Evolutionary conservation across 805 yeast genomes (phyloP), one percentile per base, ranked within the genome.

Genomic region (Wickerhamiella siamensis): DNA sequence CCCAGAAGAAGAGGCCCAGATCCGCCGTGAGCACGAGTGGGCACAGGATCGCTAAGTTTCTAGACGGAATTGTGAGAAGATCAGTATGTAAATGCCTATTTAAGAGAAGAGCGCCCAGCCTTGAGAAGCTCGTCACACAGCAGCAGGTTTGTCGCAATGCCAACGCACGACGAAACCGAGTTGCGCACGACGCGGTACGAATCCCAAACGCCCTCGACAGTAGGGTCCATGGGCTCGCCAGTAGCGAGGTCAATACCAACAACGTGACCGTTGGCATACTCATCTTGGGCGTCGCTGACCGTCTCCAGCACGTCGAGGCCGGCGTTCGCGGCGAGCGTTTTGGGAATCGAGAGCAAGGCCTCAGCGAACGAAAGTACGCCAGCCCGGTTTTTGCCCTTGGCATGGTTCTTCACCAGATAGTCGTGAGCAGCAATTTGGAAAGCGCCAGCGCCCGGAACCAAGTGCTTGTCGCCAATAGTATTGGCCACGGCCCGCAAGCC

Each of bases 381-480:
- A 5, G 91, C 76, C 62, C 86, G 82, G 47, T 76, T 72, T 61
- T 83, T 81, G 44, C 98, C 97, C 61, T 79, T 83, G 40, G 75
- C 73, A 43, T 76, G 71, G 36, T 74, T 58, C 42, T 51, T 41
- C 49, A 86, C 66, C 48, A 91, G 67, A 55, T 82, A 72, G 53
- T 76, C 71, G 41, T 84, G 73, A 45, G 88, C 83, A 42, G 93
- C 78, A 56, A 91, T 68, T 66, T 78, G 93, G 62, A 81, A 91
- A 1, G 97, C 91, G 43, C 99, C 99, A 1, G 91, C 99, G 47
- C 99, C 99, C 5, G 98, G 95, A 36, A 91, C 78, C 33, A 91
- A 77, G 33, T 79, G 64, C 52, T 76, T 73, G 61, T 91, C 99
- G 55, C 77, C 81, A 40, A 91, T 65, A 27, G 87, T 91, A 58